Evolutionary conservation across 2,329 filamentous ascomycete genomes (phyloP).

Genomic region (Sporothrix globosa): DNA sequence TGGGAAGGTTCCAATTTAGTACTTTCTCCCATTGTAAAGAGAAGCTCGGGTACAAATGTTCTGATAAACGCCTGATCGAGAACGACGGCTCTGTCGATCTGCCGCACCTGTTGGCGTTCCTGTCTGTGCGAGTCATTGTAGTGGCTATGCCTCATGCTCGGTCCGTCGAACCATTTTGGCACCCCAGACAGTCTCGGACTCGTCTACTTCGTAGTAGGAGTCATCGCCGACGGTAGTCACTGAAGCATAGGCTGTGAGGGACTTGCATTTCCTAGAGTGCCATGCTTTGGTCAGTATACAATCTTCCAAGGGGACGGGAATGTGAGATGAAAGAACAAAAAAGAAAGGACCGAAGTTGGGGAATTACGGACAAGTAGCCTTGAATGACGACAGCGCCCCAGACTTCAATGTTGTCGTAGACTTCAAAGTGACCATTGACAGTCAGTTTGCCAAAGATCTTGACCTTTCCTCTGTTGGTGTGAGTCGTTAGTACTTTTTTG

Average conservation of each 20-base stretch:
- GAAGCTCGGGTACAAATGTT: not conserved
- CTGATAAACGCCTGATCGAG: not conserved
- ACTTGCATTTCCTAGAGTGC: slow-evolving; percentile 45
- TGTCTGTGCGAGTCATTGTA: not conserved
- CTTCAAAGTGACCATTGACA: slow-evolving; percentile 50
- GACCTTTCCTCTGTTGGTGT: slow-evolving; percentile 47
- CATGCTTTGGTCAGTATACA: not conserved
- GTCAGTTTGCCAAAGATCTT: slow-evolving; percentile 54
- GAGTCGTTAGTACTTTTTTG: not conserved
- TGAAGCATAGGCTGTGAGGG: slow-evolving; percentile 51
- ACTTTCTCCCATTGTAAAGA: not conserved
- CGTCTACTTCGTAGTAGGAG: slow-evolving; percentile 51
- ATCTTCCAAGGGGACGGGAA: not conserved
- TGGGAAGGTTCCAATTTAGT: not conserved
- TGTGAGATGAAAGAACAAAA: not conserved
- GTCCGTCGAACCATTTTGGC: slow-evolving; percentile 48
- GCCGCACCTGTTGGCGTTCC: not conserved
- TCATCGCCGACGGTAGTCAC: slow-evolving; percentile 52
- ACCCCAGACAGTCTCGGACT: slow-evolving; percentile 50
- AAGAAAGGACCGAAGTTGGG: not conserved
- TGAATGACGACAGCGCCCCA: slow-evolving; percentile 53
- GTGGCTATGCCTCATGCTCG: slow-evolving; percentile 47
- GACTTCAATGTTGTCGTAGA: slow-evolving; percentile 49
- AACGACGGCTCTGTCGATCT: not conserved
- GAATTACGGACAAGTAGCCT: slow-evolving; percentile 48